Evolutionary conservation across 805 yeast species (phyloP), one percentile per base, ranked within the genome.

Genomic region (Metahyphopichia silvanorum): DNA sequence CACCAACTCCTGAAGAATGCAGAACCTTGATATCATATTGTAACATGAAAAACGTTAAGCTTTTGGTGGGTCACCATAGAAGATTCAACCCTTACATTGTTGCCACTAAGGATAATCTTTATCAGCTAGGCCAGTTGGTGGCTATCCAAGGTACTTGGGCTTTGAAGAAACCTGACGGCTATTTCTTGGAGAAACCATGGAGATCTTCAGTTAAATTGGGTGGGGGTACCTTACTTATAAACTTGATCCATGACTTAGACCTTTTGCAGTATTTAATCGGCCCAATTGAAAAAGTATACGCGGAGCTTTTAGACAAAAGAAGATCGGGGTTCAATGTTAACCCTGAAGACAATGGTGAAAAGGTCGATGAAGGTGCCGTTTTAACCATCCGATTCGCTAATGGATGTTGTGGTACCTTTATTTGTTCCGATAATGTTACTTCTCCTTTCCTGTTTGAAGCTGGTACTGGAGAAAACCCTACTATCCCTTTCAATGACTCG

Each of bases 401-500:
- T 34, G 71, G 71, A 5, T 51, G 62, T 27, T 48, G 60, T 27
- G 71, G 71, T 3, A 63, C 70, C 2, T 66, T 66, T 37, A 42
- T 66, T 25, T 66, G 71, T 40, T 51, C 66, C 5, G 71, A 65
- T 35, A 65, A 63, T 32, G 63, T 63, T 19, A 51, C 57, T 2
- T 60, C 67, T 8, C 69, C 71, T 1, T 66, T 59, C 35, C 57
- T 53, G 37, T 66, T 66, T 31, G 71, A 65, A 44, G 47, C 54
- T 4, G 68, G 69, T 1, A 65, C 71, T 0, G 71, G 71, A 5
- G 71, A 66, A 40, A 66, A 66, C 38, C 71, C 71, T 2, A 60
- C 59, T 14, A 45, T 66, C 22, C 71, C 71, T 2, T 48, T 41
- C 27, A 42, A 53, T 34, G 47, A 38, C 8, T 51, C 43, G 8